Conservation (phyloP, 2,329 filamentous ascomycete species). For the Teratosphaeria destructans region DNA sequence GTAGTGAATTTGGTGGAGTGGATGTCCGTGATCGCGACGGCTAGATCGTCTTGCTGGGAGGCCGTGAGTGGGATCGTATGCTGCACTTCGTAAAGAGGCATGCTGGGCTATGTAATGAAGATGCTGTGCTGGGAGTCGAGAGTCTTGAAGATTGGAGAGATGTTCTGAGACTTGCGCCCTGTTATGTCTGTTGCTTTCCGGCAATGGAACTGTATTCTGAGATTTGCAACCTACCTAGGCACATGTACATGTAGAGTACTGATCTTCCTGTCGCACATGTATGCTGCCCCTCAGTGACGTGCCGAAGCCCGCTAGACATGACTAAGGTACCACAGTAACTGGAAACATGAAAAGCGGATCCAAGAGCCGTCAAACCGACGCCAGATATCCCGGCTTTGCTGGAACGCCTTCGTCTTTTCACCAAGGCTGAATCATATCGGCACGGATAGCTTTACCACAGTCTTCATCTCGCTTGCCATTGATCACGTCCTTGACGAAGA, state of each 20-base stretch:
- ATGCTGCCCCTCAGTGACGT: not conserved
- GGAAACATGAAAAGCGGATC: not conserved
- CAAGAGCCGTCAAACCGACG: not conserved
- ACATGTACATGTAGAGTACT: not conserved
- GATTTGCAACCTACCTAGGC: too few relatives aligned
- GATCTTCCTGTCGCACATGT: not conserved
- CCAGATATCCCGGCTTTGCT: not conserved
- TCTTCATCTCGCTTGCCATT: conserved; percentile 31
- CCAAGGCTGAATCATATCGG: conserved; percentile 29
- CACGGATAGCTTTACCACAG: conserved; percentile 28
- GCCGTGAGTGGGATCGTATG: conserved; percentile 25
- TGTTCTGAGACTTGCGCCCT: not conserved
- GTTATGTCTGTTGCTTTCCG: not conserved
- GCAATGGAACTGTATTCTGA: not conserved
- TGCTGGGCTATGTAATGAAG: conserved; percentile 13
- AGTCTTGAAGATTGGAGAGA: not conserved
- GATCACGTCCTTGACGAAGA: conserved; percentile 29
- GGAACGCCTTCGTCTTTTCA: conserved; percentile 10
- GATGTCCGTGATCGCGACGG: conserved; percentile 30
- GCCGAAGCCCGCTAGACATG: too few relatives aligned
- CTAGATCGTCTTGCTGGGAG: conserved; percentile 30
- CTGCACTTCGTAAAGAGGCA: conserved; percentile 37
- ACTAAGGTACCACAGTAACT: not conserved
- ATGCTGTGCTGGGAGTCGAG: not conserved
- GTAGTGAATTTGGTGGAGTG: conserved; percentile 34